Evolutionary conservation across 306 rosid species (phyloP).

Genomic region (Quercus agrifolia): DNA sequence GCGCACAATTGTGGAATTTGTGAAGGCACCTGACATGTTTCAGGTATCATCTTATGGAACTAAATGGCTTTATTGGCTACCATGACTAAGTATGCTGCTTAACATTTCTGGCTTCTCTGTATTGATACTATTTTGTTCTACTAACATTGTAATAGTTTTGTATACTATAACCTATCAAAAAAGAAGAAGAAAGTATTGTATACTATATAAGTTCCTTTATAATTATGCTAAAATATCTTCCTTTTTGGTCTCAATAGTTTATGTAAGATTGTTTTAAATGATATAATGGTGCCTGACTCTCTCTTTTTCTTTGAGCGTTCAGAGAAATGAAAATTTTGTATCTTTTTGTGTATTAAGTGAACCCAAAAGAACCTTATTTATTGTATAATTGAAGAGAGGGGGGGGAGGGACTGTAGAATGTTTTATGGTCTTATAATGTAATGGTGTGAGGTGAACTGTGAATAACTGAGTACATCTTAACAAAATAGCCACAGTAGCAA

Average conservation of each 20-base stretch:
- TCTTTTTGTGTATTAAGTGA: not conserved
- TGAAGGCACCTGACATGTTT: constrained; percentile 76
- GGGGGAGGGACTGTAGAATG: not conserved
- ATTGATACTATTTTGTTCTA: not conserved
- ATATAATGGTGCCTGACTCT: not conserved
- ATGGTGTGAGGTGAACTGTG: not conserved
- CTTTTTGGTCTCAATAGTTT: not conserved
- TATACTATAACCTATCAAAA: not conserved
- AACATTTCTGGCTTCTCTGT: not conserved
- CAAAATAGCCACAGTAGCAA: not conserved
- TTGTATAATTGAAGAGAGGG: not conserved
- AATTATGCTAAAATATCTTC: not conserved
- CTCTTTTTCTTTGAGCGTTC: not conserved
- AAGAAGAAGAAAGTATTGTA: not conserved
- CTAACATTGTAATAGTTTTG: not conserved
- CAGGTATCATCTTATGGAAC: constrained; percentile 48
- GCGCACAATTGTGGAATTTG: constrained; percentile 76
- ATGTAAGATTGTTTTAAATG: not conserved
- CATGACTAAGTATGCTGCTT: not conserved
- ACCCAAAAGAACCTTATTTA: not conserved
- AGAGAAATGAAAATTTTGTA: not conserved
- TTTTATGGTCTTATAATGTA: constrained; percentile 2
- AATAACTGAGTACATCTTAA: not conserved
- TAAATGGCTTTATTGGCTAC: not conserved
- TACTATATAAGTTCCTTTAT: not conserved